Percentiles rank a stretch among this genome's conserved stretches.
These are phyloP conservation scores for Sporothrix phasma DNA, from an alignment of 2,329 filamentous ascomycete genomes.

Conservation along the genomic window DNA sequence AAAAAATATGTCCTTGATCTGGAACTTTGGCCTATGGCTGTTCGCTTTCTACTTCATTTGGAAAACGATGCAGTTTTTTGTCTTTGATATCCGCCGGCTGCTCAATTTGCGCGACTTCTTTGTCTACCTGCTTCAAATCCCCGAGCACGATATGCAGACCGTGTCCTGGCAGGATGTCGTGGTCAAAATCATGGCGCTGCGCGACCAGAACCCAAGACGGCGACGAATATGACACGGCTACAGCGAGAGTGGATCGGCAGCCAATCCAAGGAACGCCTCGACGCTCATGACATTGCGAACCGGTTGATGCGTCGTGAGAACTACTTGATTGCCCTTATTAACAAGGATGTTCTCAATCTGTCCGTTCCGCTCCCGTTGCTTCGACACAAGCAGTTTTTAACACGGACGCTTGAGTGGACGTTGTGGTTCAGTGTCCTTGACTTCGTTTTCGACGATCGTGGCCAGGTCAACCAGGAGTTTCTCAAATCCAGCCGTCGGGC, in stretches of 20 bases:
- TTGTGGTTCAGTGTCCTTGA: slow-evolving; percentile 83
- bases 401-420: slow-evolving; percentile 84
- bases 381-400: slow-evolving; percentile 70
- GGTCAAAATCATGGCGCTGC: slow-evolving; percentile 69
- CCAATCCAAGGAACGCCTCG: slow-evolving; percentile 86
- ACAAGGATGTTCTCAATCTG: slow-evolving; percentile 88
- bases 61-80: slow-evolving; percentile 62
- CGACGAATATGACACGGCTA: slow-evolving; percentile 41
- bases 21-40: slow-evolving; percentile 72
- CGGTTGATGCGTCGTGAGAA: slow-evolving; percentile 94
- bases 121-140: slow-evolving; percentile 69
- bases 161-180: slow-evolving; percentile 92
- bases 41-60: slow-evolving; percentile 80
- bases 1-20: slow-evolving; percentile 59
- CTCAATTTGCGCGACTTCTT: slow-evolving; percentile 79
- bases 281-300: slow-evolving; percentile 95
- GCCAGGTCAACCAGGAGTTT: slow-evolving; percentile 78
- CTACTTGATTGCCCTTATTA: slow-evolving; percentile 92
- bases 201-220: slow-evolving; percentile 80
- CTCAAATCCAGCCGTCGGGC: slow-evolving; percentile 73
- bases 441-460: slow-evolving; percentile 83
- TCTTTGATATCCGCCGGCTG: slow-evolving; percentile 60
- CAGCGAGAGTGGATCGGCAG: slow-evolving; percentile 57
- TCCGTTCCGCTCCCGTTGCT: slow-evolving; percentile 79
- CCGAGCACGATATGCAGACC: slow-evolving; percentile 77